Evolutionary conservation across 2,329 filamentous ascomycete species (phyloP), one percentile per base, ranked within the genome.

Genomic region (Stagonosporopsis tanaceti): DNA sequence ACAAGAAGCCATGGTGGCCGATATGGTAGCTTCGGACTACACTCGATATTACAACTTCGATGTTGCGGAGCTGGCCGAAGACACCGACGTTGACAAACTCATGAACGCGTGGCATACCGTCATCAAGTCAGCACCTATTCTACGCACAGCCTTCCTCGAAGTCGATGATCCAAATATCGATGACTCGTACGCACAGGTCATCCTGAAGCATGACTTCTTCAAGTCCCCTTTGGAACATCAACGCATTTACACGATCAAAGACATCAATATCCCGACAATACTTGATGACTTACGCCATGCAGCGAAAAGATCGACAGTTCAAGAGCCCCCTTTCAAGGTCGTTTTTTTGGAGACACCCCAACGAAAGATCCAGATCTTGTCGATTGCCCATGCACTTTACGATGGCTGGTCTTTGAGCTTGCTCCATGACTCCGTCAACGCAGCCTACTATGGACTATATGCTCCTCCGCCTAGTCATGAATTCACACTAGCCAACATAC

Each of bases 41-140:
- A 78, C 81, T 11, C 84, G 87, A 61, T 98, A 98, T 71, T 96
- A 92, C 79, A 97, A 96, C 61, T 88, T 95, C 55, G 91, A 97
- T 66, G 77, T 94, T 2, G 79, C 96, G 22, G 83, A 87, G 61
- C 63, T 97, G 2, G 69, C 77, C 0, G 61, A 79, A 0, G 73
- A 77, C 0, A 79, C 88, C 1, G 82, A 96, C 64, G 35, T 88
- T 0, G 62, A 77, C 0, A 81, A 67, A 42, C 79, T 97, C 0
- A 79, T 82, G 34, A 47, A 70, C 1, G 89, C 92, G 0, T 92
- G 91, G 85, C 71, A 74, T 6, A 71, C 70, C 0, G 86, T 93
- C 1, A 77, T 91, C 27, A 70, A 78, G 5, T 73, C 74, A 1
- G 88, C 88, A 7, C 87, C 91, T 0, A 90, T 97, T 27, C 78